Percentiles rank a stretch among this genome's conserved stretches.
phyloP scores from a whole-genome alignment of 1,284 basidiomycete genomes.

The Sporisorium exsertum region DNA sequence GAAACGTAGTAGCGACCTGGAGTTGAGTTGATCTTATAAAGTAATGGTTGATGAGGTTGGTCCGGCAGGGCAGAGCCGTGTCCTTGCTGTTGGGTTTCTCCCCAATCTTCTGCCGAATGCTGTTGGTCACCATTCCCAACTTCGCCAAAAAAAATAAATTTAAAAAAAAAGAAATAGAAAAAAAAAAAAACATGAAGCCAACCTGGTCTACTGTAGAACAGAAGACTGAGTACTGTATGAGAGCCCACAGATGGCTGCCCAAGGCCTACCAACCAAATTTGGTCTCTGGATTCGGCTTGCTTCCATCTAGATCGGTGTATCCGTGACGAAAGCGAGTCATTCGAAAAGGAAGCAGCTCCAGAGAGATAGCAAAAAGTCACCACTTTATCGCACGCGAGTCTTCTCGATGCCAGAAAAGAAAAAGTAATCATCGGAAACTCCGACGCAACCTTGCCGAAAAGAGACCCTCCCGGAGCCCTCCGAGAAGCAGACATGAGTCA shows the following conservation, averaged over 20 bases:
- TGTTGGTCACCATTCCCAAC: neutral
- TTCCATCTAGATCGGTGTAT: too few relatives aligned
- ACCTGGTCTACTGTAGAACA: too few relatives aligned
- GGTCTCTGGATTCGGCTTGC: too few relatives aligned
- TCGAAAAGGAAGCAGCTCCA: neutral
- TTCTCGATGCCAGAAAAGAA: neutral
- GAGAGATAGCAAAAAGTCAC: neutral
- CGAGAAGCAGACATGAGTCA: neutral
- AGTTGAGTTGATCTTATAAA: conserved; percentile 1
- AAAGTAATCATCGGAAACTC: neutral
- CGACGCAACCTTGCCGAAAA: neutral
- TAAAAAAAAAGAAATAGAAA: neutral
- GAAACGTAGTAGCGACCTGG: neutral
- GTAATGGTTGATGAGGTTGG: neutral
- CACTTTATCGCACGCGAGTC: conserved; percentile 1
- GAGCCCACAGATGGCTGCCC: too few relatives aligned
- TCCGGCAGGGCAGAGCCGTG: neutral
- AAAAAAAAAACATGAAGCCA: neutral
- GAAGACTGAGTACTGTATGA: too few relatives aligned
- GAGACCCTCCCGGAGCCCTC: conserved; percentile 3
- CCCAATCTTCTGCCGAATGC: neutral
- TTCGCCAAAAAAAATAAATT: neutral
- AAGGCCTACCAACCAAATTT: too few relatives aligned
- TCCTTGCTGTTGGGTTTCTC: neutral
- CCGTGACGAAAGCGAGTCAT: too few relatives aligned